Evolutionary conservation across 1,139 yeast genomes (phyloP), one percentile per base, ranked within the genome.

Genomic region (Magnusiomyces clavatus): DNA sequence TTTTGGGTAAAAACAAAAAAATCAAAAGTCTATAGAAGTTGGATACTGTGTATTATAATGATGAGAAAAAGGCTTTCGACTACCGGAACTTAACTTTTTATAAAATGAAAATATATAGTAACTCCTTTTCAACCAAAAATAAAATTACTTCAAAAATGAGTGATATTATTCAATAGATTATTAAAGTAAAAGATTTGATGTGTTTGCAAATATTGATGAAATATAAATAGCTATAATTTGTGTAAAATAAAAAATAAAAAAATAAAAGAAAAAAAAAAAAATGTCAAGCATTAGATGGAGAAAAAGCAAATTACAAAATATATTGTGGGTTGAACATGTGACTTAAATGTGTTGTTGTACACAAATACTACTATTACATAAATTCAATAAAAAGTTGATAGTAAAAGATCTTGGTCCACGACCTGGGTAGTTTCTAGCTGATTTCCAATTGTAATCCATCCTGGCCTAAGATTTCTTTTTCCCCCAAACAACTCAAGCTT

Each of bases 401-500:
- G 6, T 24, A 24, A 8, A 24, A 86, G 78, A 54, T 82, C 87
- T 46, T 75, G 71, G 61, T 86, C 95, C 51, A 72, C 68, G 16
- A 86, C 70, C 20, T 75, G 69, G 2, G 78, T 75, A 0, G 86
- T 87, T 14, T 76, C 76, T 47, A 89, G 67, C 66, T 88, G 95
- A 63, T 86, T 85, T 0, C 97, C 97, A 52, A 89, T 79, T 0
- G 96, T 86, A 52, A 89, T 69, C 97, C 97, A 90, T 0, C 97
- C 96, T 0, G 88, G 85, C 45, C 97, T 76, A 0, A 84, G 74
- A 62, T 90, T 90, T 62, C 87, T 94, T 56, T 81, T 83, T 54
- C 96, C 76, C 3, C 97, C 97, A 68, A 89, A 90, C 1, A 90
- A 78, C 64, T 90, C 97, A 43, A 90, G 72, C 62, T 90, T 90